Conservation (phyloP, 306 rosid species). For the Cucumis sativus region Cucumber_9930_V3 NC_026659.2:2980001-2980500, state of each 20-base stretch:
- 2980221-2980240: not conserved
- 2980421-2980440: constrained; percentile 21
- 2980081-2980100: not conserved
- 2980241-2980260: constrained; percentile 4
- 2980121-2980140: constrained; percentile 3
- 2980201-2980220: not conserved
- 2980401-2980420: constrained; percentile 24
- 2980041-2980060: constrained; percentile 14
- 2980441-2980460: constrained; percentile 19
- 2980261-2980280: constrained; percentile 21
- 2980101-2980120: constrained; percentile 13
- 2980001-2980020: not conserved
- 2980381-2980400: constrained; percentile 30
- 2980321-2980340: not conserved
- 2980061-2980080: constrained; percentile 8
- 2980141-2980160: constrained; percentile 14
- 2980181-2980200: constrained; percentile 19
- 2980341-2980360: not conserved
- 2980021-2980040: not conserved
- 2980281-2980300: constrained; percentile 36
- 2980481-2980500: constrained; percentile 19
- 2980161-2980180: constrained; percentile 16
- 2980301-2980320: constrained; percentile 11
- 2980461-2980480: constrained; percentile 13
- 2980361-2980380: not conserved